phyloP scores from a whole-genome alignment of 2,329 filamentous ascomycete species.

The Coniochaeta sp. region DNA sequence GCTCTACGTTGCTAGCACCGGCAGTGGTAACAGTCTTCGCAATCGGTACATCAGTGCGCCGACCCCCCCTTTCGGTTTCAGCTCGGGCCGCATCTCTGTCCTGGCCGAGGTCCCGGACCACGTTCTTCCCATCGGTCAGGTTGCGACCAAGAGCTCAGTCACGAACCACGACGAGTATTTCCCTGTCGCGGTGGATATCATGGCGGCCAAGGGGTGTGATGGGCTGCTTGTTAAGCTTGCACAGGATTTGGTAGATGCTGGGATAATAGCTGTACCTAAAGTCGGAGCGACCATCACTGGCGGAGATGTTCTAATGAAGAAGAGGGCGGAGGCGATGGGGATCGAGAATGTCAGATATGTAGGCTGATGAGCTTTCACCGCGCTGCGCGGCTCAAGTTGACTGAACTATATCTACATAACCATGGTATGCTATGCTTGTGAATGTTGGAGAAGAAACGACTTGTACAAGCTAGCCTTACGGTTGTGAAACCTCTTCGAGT shows the following conservation, averaged over 20 bases:
- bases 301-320: conserved; percentile 4
- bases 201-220: conserved; percentile 54
- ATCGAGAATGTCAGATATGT: conserved; percentile 1
- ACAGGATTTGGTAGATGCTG: conserved; percentile 38
- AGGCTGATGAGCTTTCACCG: not conserved
- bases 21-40: conserved; percentile 19
- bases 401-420: no score
- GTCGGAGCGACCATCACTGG: conserved; percentile 24
- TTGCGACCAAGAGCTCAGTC: conserved; percentile 24
- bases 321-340: not conserved
- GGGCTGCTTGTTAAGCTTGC: conserved; percentile 48
- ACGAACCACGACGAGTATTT: conserved; percentile 39
- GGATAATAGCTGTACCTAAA: conserved; percentile 36
- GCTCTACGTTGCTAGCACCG: conserved; percentile 32
- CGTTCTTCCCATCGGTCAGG: conserved; percentile 33
- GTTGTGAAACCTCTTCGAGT: no score
- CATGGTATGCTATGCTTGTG: no score
- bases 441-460: no score
- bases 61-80: conserved; percentile 37
- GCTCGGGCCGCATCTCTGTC: conserved; percentile 23
- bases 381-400: no score
- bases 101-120: conserved; percentile 30
- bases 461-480: no score
- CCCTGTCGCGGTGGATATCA: conserved; percentile 49
- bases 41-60: conserved; percentile 30